A percentile compares a stretch with the other conserved stretches of the same genome.
phyloP scores from a whole-genome alignment of 805 yeast species.

The Candida easanensis region DNA sequence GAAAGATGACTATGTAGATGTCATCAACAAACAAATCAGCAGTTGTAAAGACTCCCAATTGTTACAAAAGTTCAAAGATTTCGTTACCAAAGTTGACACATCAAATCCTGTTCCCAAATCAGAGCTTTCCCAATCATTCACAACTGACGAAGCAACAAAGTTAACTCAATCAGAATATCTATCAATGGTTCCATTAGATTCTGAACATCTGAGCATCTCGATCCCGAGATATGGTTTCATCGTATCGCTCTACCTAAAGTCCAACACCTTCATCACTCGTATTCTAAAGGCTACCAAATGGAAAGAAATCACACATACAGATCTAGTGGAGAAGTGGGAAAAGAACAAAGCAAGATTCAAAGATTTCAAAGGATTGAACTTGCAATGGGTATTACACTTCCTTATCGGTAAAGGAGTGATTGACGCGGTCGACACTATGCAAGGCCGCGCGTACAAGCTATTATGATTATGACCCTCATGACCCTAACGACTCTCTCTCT shows the following conservation, averaged over 20 bases:
- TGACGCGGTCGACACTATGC: conserved; percentile 52
- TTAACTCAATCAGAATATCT: conserved; percentile 42
- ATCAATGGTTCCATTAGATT: conserved; percentile 40
- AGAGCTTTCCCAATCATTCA: conserved; percentile 5
- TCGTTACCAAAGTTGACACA: not conserved
- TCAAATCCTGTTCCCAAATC: conserved; percentile 1
- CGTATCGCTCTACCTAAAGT: conserved; percentile 41
- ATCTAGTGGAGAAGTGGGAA: conserved; percentile 44
- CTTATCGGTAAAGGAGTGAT: conserved; percentile 50
- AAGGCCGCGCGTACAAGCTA: conserved; percentile 31
- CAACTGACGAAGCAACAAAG: conserved; percentile 25
- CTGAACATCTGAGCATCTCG: conserved; percentile 38
- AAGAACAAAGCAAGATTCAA: conserved; percentile 40
- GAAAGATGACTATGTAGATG: conserved; percentile 22
- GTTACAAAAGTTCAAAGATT: conserved; percentile 3
- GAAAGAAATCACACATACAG: conserved; percentile 43
- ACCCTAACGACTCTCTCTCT: not conserved
- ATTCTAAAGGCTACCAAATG: conserved; percentile 34
- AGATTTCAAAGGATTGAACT: conserved; percentile 49
- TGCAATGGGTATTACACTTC: conserved; percentile 49
- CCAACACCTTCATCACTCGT: conserved; percentile 44
- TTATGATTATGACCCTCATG: conserved; percentile 1
- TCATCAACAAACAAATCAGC: conserved; percentile 2
- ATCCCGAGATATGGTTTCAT: conserved; percentile 51
- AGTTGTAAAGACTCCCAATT: not conserved